Base-by-base conservation (phyloP, 495 filamentous ascomycete species). In the Penicillium angulare region DNA sequence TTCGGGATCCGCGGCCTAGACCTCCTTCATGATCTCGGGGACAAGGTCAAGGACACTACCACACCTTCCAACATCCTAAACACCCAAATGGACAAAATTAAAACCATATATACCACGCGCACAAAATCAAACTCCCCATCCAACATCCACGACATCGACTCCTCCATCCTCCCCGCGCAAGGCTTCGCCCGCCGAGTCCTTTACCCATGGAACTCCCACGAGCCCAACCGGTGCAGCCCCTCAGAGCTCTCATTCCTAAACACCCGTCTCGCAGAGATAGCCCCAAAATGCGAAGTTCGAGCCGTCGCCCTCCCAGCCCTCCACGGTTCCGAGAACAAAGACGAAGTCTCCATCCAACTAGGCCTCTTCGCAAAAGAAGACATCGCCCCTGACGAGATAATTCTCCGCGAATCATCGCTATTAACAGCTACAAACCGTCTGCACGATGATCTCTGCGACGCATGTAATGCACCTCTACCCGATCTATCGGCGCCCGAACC, bases 161-260 rank as follows among this genome's bases (percentile, higher is more conserved):
- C 76, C 7, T 74, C 74, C 43, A 56, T 76, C 16, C 73, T 89
- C 0, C 85, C 85, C 6, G 86, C 92, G 23, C 80, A 83, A 54
- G 90, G 91, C 2, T 75, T 80, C 49, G 91, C 90, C 32, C 85
- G 91, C 20, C 78, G 93, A 15, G 88, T 97, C 60, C 75, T 96
- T 13, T 98, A 98, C 66, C 88, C 91, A 12, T 98, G 93, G 93
- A 97, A 97, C 64, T 60, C 74, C 17, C 78, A 93, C 58, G 95
- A 98, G 60, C 91, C 90, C 0, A 84, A 97, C 65, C 82, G 93
- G 40, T 87, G 89, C 56, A 81, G 84, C 0, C 69, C 81, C 5
- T 80, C 87, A 49, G 86, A 81, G 3, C 67, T 97, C 15, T 56
- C 69, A 1, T 68, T 82, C 17, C 68, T 96, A 26, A 96, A 96